Evolutionary conservation across 495 filamentous ascomycete genomes (phyloP).

Genomic region (Trichoderma erinaceum): DNA sequence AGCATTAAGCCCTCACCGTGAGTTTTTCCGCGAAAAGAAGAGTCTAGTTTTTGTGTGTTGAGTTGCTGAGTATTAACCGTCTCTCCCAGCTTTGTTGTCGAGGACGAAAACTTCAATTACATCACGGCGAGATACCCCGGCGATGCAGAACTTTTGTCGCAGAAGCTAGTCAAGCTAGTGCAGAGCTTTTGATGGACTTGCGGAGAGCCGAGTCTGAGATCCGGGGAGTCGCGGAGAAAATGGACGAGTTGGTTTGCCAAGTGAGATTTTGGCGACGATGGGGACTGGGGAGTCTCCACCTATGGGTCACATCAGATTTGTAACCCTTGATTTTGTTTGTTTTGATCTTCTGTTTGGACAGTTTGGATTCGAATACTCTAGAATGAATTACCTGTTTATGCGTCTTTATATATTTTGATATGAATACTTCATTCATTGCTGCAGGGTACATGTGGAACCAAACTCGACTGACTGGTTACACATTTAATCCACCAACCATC

Average conservation of each 20-base stretch:
- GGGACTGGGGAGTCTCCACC: background rate
- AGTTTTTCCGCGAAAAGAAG: slow-evolving; percentile 22
- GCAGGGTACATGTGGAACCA: too few relatives aligned
- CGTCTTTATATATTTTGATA: background rate
- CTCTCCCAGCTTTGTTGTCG: slow-evolving; percentile 40
- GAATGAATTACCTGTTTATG: background rate
- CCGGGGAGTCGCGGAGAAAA: slow-evolving; percentile 6
- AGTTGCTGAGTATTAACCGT: background rate
- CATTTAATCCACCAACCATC: too few relatives aligned
- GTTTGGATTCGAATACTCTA: background rate
- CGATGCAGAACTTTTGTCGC: slow-evolving; percentile 42
- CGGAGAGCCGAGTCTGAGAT: background rate
- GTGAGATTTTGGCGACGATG: slow-evolving; percentile 12
- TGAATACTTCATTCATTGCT: too few relatives aligned
- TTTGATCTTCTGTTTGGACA: background rate
- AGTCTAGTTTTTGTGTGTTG: background rate
- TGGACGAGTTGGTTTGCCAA: background rate
- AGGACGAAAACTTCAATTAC: slow-evolving; percentile 49
- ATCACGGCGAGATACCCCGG: slow-evolving; percentile 46
- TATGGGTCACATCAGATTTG: background rate
- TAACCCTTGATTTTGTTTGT: background rate
- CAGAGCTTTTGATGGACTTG: slow-evolving; percentile 22
- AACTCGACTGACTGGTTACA: too few relatives aligned
- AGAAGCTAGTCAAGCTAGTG: slow-evolving; percentile 42
- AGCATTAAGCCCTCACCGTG: slow-evolving; percentile 43